Base-by-base conservation (phyloP, 768 basidiomycete species). In the Cystofilobasidium ferigula region DNA sequence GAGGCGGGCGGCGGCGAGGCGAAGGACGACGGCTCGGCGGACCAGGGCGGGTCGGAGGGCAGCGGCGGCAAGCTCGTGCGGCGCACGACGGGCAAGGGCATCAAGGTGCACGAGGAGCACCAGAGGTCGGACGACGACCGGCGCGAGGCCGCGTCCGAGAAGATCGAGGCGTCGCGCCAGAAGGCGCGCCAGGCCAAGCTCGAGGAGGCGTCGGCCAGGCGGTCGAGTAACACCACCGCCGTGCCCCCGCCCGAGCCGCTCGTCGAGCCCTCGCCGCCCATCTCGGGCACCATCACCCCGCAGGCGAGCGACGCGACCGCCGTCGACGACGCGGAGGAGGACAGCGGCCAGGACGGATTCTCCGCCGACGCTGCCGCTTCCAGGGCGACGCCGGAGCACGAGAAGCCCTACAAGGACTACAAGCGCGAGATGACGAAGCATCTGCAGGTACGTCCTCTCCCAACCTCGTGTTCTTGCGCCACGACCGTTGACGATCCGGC, bases 371-470 rank as follows among this genome's bases (percentile, higher is more conserved):
- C 24, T 26, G 48, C 51, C 3, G 51, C 16, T 8, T 10, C 40
- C 40, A 20, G 10, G 40, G 51, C 28, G 4, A 54, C 51, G 51
- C 51, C 51, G 10, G 51, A 54, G 51, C 51, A 54, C 14, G 51
- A 54, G 51, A 54, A 32, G 51, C 51, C 51, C 13, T 13, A 16
- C 16, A 54, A 54, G 51, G 51, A 54, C 51, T 54, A 54, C 51
- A 54, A 54, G 51, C 26, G 51, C 3, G 51, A 32, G 51, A 54
- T 54, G 51, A 16, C 18, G 18, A 32, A 54, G 51, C 51, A 54
- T n/a, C 51, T 54, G 5, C 3, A 54, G 51, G 51, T 54, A 5
- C 9, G 51, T 54, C 32, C 30, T 28, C n/a, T 54, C 18, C 13
- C 7, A 30, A 2, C 14, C 30, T 30, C 45, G 8, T 20, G 9